Evolutionary conservation across 2,329 filamentous ascomycete species (phyloP).

Genomic region (Aspergillus fumigatus): DNA sequence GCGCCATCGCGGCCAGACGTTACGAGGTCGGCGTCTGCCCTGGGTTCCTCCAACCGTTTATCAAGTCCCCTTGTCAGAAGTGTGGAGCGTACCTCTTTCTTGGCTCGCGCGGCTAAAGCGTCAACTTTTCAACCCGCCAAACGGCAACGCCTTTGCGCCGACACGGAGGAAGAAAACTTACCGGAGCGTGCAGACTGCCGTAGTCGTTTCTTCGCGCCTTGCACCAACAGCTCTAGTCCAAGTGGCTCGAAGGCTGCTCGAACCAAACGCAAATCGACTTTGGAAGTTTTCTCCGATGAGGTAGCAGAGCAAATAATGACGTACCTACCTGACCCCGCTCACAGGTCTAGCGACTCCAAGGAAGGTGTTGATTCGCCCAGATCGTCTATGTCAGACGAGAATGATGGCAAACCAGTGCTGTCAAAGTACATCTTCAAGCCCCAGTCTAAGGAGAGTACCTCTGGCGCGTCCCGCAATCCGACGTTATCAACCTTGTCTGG

Average conservation of each 20-base stretch:
- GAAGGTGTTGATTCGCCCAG: not conserved
- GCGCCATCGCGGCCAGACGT: slow-evolving; percentile 38
- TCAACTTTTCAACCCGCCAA: slow-evolving; percentile 47
- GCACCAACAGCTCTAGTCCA: slow-evolving; percentile 34
- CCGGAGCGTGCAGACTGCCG: slow-evolving; percentile 31
- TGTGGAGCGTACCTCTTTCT: slow-evolving; percentile 36
- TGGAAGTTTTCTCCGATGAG: slow-evolving; percentile 52
- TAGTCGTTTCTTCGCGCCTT: slow-evolving; percentile 47
- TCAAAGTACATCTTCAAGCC: not conserved
- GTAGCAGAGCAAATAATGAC: slow-evolving; percentile 48
- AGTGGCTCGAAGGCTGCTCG: slow-evolving; percentile 32
- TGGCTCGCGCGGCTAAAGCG: slow-evolving; percentile 32
- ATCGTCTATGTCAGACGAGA: not conserved
- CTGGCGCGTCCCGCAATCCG: not conserved
- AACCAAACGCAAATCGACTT: slow-evolving; percentile 40
- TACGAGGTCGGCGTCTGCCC: slow-evolving; percentile 30
- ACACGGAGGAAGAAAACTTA: slow-evolving; percentile 34
- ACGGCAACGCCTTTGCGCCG: slow-evolving; percentile 49
- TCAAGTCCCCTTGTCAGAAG: slow-evolving; percentile 41
- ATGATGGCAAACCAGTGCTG: not conserved
- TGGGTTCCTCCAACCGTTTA: slow-evolving; percentile 33
- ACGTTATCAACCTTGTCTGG: not conserved
- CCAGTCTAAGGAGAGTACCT: not conserved
- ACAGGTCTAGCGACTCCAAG: not conserved
- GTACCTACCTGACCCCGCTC: slow-evolving; percentile 36